phyloP scores from a whole-genome alignment of 768 basidiomycete genomes.

The Lentinula edodes region DNA sequence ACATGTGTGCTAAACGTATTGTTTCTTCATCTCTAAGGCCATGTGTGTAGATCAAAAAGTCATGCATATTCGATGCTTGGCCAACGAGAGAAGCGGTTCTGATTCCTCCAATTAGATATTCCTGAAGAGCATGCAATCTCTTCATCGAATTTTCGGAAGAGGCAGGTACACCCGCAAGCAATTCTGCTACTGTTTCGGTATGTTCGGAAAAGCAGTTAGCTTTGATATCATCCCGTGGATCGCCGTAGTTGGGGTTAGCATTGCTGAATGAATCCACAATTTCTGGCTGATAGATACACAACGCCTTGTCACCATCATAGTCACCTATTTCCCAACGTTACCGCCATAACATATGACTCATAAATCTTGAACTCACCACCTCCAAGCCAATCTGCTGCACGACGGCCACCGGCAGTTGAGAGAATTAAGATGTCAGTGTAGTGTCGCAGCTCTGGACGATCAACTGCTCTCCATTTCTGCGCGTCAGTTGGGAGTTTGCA shows the following conservation, averaged over 20 bases:
- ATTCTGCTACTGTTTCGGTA: constrained; percentile 24
- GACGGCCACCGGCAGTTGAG: constrained; percentile 24
- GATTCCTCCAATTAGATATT: constrained; percentile 30
- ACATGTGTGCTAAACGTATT: constrained; percentile 36
- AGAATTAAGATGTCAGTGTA: constrained; percentile 36
- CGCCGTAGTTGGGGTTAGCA: constrained; percentile 25
- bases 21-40: constrained; percentile 32
- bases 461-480: constrained; percentile 43
- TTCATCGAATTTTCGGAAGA: constrained; percentile 13
- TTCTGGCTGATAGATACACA: constrained; percentile 33
- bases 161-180: constrained; percentile 15
- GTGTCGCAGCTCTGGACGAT: constrained; percentile 26
- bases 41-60: constrained; percentile 27
- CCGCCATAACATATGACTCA: background rate
- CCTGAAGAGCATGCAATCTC: constrained; percentile 26
- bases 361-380: constrained; percentile 23
- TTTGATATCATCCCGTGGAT: constrained; percentile 24
- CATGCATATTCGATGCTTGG: constrained; percentile 33
- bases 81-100: constrained; percentile 28
- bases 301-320: constrained; percentile 37
- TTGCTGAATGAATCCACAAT: constrained; percentile 32
- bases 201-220: constrained; percentile 18
- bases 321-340: constrained; percentile 22
- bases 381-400: constrained; percentile 39
- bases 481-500: constrained; percentile 44